phyloP scores from a whole-genome alignment of 2,329 filamentous ascomycete genomes.

The Taxawa tesnikishii region DNA sequence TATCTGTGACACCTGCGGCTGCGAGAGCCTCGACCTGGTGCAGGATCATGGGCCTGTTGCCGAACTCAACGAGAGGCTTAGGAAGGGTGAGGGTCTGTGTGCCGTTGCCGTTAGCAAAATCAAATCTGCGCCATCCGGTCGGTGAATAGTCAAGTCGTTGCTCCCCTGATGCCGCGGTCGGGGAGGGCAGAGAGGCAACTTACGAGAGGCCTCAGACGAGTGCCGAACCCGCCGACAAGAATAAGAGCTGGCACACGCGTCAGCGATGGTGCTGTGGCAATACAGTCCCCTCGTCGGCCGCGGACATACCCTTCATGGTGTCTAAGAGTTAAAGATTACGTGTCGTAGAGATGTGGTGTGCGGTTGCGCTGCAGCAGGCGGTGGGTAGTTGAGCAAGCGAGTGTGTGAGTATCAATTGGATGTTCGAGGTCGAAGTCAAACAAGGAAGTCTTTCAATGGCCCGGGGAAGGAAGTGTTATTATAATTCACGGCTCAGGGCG shows the following conservation, averaged over 20 bases:
- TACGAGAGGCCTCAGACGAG: constrained; percentile 91
- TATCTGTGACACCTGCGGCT: constrained; percentile 87
- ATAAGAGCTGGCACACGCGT: constrained; percentile 61
- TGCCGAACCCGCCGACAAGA: constrained; percentile 98
- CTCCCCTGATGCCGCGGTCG: too few relatives aligned
- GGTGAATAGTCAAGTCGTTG: background rate
- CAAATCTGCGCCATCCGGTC: constrained; percentile 1
- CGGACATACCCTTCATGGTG: constrained; percentile 6
- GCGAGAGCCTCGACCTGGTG: constrained; percentile 95
- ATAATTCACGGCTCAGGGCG: too few relatives aligned
- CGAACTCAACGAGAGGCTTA: constrained; percentile 96
- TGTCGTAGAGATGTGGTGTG: background rate
- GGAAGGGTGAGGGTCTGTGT: constrained; percentile 86
- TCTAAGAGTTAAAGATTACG: too few relatives aligned
- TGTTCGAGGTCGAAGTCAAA: too few relatives aligned
- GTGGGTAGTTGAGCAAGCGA: too few relatives aligned
- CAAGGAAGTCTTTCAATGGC: too few relatives aligned
- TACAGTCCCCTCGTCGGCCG: background rate
- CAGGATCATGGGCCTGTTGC: constrained; percentile 97
- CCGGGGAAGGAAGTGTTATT: too few relatives aligned
- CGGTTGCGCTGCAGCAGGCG: too few relatives aligned
- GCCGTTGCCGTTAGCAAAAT: background rate
- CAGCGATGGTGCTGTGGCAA: constrained; percentile 5
- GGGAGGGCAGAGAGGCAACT: constrained; percentile 10
- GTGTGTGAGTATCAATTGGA: too few relatives aligned